Percentiles rank a stretch among this genome's conserved stretches.
These are phyloP conservation scores for Trametes gibbosa DNA, from an alignment of 768 basidiomycete genomes.

Conservation along the genomic window DNA sequence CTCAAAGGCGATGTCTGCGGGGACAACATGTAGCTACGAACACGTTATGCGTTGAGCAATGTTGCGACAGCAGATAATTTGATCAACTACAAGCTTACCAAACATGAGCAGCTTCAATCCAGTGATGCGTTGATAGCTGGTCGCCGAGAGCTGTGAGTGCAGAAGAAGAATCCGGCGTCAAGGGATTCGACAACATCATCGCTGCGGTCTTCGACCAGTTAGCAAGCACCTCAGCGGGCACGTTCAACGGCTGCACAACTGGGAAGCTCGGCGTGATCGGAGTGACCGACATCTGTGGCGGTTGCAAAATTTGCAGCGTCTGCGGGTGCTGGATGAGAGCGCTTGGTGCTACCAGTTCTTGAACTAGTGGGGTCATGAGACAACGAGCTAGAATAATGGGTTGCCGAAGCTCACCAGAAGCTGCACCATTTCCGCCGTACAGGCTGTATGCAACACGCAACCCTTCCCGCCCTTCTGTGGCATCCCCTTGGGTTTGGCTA, in stretches of 20 bases:
- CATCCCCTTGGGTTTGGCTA: constrained; percentile 16
- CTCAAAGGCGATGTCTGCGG: constrained; percentile 75
- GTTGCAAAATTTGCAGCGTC: constrained; percentile 39
- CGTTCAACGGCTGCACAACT: constrained; percentile 36
- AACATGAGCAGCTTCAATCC: constrained; percentile 83
- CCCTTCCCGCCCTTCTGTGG: constrained; percentile 59
- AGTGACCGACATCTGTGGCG: constrained; percentile 36
- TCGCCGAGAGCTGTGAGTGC: constrained; percentile 85
- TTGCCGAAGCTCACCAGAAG: constrained; percentile 52
- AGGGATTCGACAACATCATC: constrained; percentile 75
- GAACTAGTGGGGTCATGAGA: constrained; percentile 45
- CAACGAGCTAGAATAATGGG: not conserved
- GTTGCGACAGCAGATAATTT: not conserved
- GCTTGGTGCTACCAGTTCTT: constrained; percentile 63
- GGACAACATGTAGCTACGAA: constrained; percentile 76
- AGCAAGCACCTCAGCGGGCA: constrained; percentile 62
- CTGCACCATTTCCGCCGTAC: constrained; percentile 79
- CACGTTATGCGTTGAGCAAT: not conserved
- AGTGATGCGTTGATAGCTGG: constrained; percentile 65
- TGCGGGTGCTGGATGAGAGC: constrained; percentile 26
- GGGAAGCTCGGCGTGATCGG: constrained; percentile 67
- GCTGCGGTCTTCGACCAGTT: constrained; percentile 87
- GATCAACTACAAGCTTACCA: constrained; percentile 60
- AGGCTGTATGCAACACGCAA: constrained; percentile 80
- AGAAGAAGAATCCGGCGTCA: constrained; percentile 63